Evolutionary conservation across 345 rosid genomes (phyloP).

Genomic region (Boechera retrofracta): DNA sequence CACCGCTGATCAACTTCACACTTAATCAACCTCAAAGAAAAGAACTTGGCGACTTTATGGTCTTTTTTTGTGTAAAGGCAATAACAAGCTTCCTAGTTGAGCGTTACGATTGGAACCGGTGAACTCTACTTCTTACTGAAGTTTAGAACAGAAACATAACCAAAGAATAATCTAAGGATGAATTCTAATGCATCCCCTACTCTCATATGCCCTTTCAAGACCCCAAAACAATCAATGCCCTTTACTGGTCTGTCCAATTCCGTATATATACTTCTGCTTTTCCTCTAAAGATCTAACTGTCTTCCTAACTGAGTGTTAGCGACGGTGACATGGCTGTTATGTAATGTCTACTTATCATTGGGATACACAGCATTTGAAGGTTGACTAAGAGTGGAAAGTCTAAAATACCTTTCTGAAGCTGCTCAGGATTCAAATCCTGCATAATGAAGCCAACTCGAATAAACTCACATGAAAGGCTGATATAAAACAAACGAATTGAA

Average conservation of each 20-base stretch:
- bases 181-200: background rate
- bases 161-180: background rate
- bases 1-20: background rate
- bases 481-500: background rate
- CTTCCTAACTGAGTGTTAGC: background rate
- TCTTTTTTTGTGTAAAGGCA: background rate
- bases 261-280: background rate
- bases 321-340: background rate
- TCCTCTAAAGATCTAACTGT: background rate
- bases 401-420: constrained; percentile 75
- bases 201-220: background rate
- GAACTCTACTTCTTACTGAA: background rate
- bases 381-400: background rate
- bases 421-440: constrained; percentile 81
- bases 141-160: background rate
- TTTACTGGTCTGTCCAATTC: background rate
- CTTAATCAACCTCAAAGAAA: background rate
- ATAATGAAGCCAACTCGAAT: background rate
- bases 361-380: background rate
- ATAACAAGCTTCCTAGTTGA: background rate
- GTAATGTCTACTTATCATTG: background rate
- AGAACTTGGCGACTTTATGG: background rate
- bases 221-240: background rate
- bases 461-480: background rate
- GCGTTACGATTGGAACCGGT: background rate